phyloP scores from a whole-genome alignment of 2,329 filamentous ascomycete genomes.

The Lasiodiplodia sp. region DNA sequence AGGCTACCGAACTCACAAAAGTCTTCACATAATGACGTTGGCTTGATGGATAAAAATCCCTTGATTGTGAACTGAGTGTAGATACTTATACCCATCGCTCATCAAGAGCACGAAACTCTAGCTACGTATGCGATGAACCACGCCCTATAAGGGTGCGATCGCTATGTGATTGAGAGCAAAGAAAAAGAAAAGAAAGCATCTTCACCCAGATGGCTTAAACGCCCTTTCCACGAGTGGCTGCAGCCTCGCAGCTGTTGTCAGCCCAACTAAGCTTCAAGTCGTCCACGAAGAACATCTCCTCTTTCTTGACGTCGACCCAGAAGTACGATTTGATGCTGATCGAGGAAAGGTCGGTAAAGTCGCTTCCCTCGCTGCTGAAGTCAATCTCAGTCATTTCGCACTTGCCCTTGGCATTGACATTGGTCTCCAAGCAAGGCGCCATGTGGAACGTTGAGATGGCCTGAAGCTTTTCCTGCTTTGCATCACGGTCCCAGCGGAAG shows the following conservation, averaged over 20 bases:
- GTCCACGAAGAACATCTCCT: constrained; percentile 57
- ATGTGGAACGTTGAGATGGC: constrained; percentile 34
- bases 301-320: constrained; percentile 42
- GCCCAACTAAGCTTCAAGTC: constrained; percentile 57
- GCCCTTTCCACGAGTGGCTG: constrained; percentile 42
- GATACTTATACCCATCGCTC: not conserved
- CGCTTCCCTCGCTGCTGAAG: constrained; percentile 47
- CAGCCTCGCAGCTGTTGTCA: constrained; percentile 59
- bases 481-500: constrained; percentile 50
- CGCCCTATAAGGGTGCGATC: not conserved
- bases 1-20: not conserved
- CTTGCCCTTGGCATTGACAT: constrained; percentile 35
- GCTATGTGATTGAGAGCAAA: not conserved
- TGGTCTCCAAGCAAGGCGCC: constrained; percentile 39
- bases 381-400: constrained; percentile 54
- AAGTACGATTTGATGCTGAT: constrained; percentile 58
- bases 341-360: constrained; percentile 53
- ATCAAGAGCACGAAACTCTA: not conserved
- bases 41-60: not conserved
- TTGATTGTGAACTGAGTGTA: not conserved
- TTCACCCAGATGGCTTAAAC: not conserved
- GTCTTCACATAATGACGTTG: not conserved
- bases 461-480: constrained; percentile 39
- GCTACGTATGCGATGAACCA: not conserved
- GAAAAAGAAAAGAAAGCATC: not conserved